These are phyloP conservation scores for Cladorrhinum sp. DNA, from an alignment of 2,329 filamentous ascomycete genomes.

Conservation along the genomic window DNA sequence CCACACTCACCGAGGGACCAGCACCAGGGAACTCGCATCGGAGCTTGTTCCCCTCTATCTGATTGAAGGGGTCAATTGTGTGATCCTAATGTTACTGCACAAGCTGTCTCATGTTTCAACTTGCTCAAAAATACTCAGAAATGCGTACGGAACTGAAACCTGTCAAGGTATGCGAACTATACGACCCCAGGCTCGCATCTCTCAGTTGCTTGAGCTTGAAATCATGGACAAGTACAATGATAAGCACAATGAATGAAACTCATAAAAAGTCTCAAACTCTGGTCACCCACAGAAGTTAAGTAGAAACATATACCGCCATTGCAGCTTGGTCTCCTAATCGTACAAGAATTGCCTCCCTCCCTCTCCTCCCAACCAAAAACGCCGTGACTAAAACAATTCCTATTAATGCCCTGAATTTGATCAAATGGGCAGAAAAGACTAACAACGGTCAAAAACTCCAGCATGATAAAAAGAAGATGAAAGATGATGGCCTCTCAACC, in stretches of 20 bases:
- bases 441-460: neutral
- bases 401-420: neutral
- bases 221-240: too few relatives aligned
- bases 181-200: too few relatives aligned
- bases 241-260: too few relatives aligned
- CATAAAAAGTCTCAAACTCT: too few relatives aligned
- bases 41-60: neutral
- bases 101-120: too few relatives aligned
- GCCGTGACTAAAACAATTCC: neutral
- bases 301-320: neutral
- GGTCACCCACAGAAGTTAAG: too few relatives aligned
- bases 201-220: too few relatives aligned
- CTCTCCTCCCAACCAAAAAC: neutral
- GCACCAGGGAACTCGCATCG: neutral
- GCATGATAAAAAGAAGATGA: neutral
- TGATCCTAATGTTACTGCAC: too few relatives aligned
- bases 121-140: too few relatives aligned
- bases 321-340: neutral
- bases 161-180: too few relatives aligned
- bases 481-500: neutral
- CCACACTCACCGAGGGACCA: neutral
- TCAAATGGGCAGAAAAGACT: neutral
- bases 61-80: too few relatives aligned
- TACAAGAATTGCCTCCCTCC: neutral
- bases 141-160: too few relatives aligned